phyloP scores from a whole-genome alignment of 345 rosid species.

The Hypericum perforatum region DNA sequence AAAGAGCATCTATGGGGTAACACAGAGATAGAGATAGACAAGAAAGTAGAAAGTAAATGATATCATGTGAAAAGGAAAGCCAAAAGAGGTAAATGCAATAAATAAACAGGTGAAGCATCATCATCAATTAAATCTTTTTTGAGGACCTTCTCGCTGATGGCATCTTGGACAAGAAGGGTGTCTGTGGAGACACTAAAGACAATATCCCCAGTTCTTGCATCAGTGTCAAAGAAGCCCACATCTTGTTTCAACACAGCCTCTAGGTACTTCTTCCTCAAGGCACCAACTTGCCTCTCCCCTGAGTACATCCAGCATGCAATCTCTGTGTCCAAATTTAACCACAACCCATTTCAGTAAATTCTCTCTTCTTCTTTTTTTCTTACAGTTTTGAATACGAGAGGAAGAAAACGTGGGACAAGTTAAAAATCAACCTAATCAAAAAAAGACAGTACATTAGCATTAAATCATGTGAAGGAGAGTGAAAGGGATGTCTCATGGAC shows the following conservation, averaged over 20 bases:
- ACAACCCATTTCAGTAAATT: background rate
- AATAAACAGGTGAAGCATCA: no score
- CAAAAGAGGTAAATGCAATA: no score
- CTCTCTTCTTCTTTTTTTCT: no score
- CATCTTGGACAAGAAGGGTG: constrained; percentile 98
- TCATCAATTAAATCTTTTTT: no score
- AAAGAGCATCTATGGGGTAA: no score
- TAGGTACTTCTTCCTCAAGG: constrained; percentile 84
- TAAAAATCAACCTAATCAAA: background rate
- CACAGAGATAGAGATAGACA: no score
- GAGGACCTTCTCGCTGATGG: constrained; percentile 92
- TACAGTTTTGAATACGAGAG: no score
- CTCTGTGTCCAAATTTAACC: constrained; percentile 33
- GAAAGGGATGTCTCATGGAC: background rate
- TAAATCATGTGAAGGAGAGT: no score
- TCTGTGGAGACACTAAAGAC: constrained; percentile 98
- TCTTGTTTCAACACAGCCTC: constrained; percentile 96
- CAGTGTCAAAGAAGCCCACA: constrained; percentile 96
- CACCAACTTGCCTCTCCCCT: constrained; percentile 92
- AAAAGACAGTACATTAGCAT: constrained; percentile 1
- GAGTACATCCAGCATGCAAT: constrained; percentile 98
- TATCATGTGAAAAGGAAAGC: no score
- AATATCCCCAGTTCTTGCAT: constrained; percentile 96
- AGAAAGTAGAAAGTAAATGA: no score
- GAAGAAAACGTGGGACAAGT: background rate